Conservation (phyloP, 2,329 filamentous ascomycete genomes). For the Thielaviopsis euricoi region DNA sequence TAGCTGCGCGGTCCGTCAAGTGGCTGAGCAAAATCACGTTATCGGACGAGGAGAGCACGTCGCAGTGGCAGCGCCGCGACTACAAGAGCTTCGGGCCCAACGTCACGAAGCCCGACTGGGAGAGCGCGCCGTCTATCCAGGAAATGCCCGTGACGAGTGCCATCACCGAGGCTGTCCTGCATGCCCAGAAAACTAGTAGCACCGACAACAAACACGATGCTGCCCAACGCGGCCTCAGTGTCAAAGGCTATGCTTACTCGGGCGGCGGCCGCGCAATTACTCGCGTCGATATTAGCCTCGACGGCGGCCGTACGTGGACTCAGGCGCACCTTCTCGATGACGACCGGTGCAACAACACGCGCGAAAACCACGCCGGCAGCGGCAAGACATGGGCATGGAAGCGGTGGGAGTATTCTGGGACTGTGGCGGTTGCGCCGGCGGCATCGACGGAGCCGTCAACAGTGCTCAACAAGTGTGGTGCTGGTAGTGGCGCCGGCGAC, state of each 20-base stretch:
- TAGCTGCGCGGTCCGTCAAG: slow-evolving; percentile 52
- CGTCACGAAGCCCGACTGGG: slow-evolving; percentile 41
- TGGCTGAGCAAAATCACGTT: slow-evolving; percentile 50
- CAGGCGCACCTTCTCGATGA: slow-evolving; percentile 43
- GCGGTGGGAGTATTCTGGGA: slow-evolving; percentile 40
- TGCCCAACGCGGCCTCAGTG: slow-evolving; percentile 16
- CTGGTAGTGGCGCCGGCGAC: background rate
- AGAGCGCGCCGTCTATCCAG: slow-evolving; percentile 45
- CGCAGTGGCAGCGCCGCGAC: slow-evolving; percentile 49
- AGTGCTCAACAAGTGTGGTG: background rate
- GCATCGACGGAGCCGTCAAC: slow-evolving; percentile 5
- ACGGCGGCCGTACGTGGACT: slow-evolving; percentile 47
- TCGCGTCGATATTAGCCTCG: slow-evolving; percentile 49
- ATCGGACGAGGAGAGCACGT: slow-evolving; percentile 48
- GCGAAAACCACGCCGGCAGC: slow-evolving; percentile 19
- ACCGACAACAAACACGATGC: slow-evolving; percentile 9
- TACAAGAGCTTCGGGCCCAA: slow-evolving; percentile 56
- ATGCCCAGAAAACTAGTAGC: background rate
- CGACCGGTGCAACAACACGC: slow-evolving; percentile 20
- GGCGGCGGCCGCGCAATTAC: slow-evolving; percentile 49
- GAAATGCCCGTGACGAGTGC: slow-evolving; percentile 53
- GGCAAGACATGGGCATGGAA: slow-evolving; percentile 41
- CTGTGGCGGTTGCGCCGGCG: slow-evolving; percentile 15
- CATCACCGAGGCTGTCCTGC: slow-evolving; percentile 31
- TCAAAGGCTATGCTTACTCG: slow-evolving; percentile 51